A percentile compares a stretch with the other conserved stretches of the same genome.
phyloP scores from a whole-genome alignment of 2,329 filamentous ascomycete genomes.

The Ustulina deusta region DNA sequence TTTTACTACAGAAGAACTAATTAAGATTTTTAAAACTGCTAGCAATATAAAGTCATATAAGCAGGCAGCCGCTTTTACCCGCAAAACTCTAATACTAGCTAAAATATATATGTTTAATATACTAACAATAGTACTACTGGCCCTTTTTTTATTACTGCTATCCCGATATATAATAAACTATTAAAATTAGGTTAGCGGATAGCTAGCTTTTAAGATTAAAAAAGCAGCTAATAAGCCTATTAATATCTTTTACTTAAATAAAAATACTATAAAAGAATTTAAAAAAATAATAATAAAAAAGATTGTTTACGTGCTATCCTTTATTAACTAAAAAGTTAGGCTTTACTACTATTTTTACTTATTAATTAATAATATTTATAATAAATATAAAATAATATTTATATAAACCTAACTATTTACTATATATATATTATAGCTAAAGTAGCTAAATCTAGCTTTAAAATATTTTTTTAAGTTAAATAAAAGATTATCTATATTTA shows the following conservation, averaged over 20 bases:
- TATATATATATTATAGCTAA: neutral
- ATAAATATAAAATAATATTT: slow-evolving; percentile 4
- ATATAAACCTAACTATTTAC: no score
- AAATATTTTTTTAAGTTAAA: no score
- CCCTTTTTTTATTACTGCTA: neutral
- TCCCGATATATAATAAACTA: neutral
- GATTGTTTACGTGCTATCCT: neutral
- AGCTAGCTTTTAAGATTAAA: slow-evolving; percentile 7
- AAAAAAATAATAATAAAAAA: neutral
- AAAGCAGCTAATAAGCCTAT: neutral
- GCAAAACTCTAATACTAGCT: neutral
- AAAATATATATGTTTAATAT: neutral
- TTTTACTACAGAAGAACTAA: neutral
- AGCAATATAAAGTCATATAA: neutral
- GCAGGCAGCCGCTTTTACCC: neutral
- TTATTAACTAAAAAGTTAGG: neutral
- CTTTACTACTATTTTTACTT: no score
- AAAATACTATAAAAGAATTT: neutral
- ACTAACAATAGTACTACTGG: neutral
- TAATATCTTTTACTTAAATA: neutral
- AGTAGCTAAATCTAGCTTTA: no score
- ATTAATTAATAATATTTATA: neutral
- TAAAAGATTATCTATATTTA: neutral
- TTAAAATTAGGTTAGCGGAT: neutral
- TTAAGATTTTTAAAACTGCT: slow-evolving; percentile 1